Conservation (phyloP, 495 filamentous ascomycete species). For the Penicillium coffeae region DNA sequence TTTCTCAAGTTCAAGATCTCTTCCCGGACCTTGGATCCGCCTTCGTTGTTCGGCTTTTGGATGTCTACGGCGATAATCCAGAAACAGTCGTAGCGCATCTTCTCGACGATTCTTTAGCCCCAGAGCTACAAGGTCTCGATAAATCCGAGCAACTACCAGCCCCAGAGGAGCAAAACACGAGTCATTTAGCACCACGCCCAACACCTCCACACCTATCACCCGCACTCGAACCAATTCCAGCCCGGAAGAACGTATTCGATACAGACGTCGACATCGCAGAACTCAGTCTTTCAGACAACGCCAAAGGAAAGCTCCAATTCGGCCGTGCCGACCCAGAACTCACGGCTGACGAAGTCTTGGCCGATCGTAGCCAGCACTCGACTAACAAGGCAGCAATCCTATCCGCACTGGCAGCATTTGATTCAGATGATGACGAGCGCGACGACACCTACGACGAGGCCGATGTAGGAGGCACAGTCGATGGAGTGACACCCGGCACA, state of each 20-base stretch:
- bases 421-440: slow-evolving; percentile 92
- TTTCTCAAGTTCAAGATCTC: slow-evolving; percentile 85
- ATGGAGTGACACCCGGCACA: slow-evolving; percentile 44
- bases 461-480: slow-evolving; percentile 86
- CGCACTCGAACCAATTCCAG: slow-evolving; percentile 18
- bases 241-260: slow-evolving; percentile 68
- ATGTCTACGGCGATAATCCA: slow-evolving; percentile 70
- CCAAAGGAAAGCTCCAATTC: slow-evolving; percentile 61
- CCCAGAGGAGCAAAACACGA: slow-evolving; percentile 10
- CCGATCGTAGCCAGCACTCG: slow-evolving; percentile 50
- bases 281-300: slow-evolving; percentile 50
- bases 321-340: slow-evolving; percentile 62
- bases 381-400: slow-evolving; percentile 83
- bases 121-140: slow-evolving; percentile 39
- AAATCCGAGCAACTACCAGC: slow-evolving; percentile 38
- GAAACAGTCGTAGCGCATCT: slow-evolving; percentile 80
- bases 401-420: slow-evolving; percentile 84
- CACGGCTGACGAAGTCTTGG: slow-evolving; percentile 61
- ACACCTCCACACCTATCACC: slow-evolving; percentile 34
- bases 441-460: slow-evolving; percentile 94
- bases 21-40: slow-evolving; percentile 85
- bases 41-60: slow-evolving; percentile 75
- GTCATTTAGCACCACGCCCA: slow-evolving; percentile 30
- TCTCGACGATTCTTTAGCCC: slow-evolving; percentile 74
- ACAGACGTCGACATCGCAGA: slow-evolving; percentile 71